Evolutionary conservation across 2,329 filamentous ascomycete genomes (phyloP), one percentile per base, ranked within the genome.

Genomic region (Pyricularia sp.): DNA sequence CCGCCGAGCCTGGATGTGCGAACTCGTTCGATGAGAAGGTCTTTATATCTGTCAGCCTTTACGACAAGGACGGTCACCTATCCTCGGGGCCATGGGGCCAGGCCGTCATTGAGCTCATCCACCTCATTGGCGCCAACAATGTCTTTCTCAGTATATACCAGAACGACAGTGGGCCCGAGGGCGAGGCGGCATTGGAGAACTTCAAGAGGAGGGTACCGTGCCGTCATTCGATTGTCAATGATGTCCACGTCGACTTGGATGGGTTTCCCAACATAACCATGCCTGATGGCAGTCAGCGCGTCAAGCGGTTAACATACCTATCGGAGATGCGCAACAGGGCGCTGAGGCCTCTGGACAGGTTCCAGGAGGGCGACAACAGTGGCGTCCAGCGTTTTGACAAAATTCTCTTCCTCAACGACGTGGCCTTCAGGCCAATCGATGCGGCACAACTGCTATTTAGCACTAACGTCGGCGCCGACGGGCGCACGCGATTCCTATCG

Each of bases 141-240:
- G 87, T 90, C 2, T 91, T 88, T 74, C 77, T 93, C 68, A 91
- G 89, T 76, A 85, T 93, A 36, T 93, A 92, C 76, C 90, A 92
- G 75, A 90, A 91, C 73, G 87, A 91, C 74, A 86, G 89, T 36
- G 88, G 88, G 1, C 78, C 81, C 1, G 78, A 81, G 33, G 88
- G 87, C 20, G 81, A 81, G 69, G 76, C 79, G 42, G 87, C 89
- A 0, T 79, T 93, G 68, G 73, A 78, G 33, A 76, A 79, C 2
- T 82, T 92, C 64, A 81, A 83, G 68, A 74, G 78, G n/a, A 81
- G 73, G 42, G 73, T 85, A 1, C 75, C 82, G 70, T 81, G 80
- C 70, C 75, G 80, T 42, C 80, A 83, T 72, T 79, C 79, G 1
- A 84, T 93, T 68, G 81, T 91, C 7, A 84, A 82, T 65, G 89